Percentiles rank a stretch among this genome's conserved stretches.
Conservation (phyloP, 2,329 filamentous ascomycete species). For the Fusarium avenaceum region DNA sequence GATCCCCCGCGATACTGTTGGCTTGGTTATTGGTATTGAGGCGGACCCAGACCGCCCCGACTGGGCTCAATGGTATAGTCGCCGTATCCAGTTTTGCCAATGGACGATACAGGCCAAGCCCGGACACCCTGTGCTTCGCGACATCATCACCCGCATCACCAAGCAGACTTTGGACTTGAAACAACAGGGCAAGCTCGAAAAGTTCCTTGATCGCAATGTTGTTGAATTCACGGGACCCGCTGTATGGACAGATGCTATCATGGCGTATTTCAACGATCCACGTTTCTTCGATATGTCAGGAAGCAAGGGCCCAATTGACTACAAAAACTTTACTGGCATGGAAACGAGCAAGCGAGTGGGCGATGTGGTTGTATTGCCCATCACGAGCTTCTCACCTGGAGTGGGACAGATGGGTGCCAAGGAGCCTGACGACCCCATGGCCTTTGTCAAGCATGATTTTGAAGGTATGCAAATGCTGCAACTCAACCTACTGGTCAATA, state of each 20-base stretch:
- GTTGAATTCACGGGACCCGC: conserved; percentile 96
- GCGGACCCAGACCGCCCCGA: conserved; percentile 93
- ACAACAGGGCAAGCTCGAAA: conserved; percentile 72
- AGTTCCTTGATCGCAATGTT: conserved; percentile 75
- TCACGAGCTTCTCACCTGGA: conserved; percentile 97
- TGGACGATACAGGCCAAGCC: conserved; percentile 99
- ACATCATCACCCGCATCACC: conserved; percentile 89
- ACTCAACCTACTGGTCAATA: background rate
- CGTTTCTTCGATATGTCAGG: conserved; percentile 86
- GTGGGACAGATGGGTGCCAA: conserved; percentile 93
- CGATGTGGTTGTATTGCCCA: conserved; percentile 92
- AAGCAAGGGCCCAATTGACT: conserved; percentile 81
- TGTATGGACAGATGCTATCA: conserved; percentile 92
- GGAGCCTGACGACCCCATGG: conserved; percentile 92
- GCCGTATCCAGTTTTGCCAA: conserved; percentile 97
- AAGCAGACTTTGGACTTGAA: conserved; percentile 83
- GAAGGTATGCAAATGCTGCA: conserved; percentile 73
- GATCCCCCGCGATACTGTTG: conserved; percentile 82
- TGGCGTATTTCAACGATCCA: conserved; percentile 92
- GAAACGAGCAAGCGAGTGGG: conserved; percentile 86
- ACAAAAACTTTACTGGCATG: conserved; percentile 91
- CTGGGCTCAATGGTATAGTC: conserved; percentile 96
- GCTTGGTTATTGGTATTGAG: conserved; percentile 93
- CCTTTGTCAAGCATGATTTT: conserved; percentile 97
- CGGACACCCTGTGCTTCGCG: conserved; percentile 90